phyloP scores from a whole-genome alignment of 306 rosid species.

The Castanea sativa region DNA sequence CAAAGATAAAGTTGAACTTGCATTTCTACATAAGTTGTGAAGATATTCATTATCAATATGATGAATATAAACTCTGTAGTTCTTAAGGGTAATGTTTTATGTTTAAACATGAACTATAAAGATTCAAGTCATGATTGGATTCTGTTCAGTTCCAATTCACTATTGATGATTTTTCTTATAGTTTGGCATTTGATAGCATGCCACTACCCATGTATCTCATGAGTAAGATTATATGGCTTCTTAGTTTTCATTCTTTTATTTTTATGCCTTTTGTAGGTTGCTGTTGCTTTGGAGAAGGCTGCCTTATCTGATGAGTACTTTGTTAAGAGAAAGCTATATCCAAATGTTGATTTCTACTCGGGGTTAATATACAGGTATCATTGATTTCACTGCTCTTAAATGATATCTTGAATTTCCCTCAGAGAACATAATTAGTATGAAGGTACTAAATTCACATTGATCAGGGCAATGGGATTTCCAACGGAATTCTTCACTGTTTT shows the following conservation, averaged over 20 bases:
- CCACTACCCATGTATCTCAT: neutral
- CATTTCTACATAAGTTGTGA: neutral
- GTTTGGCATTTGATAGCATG: neutral
- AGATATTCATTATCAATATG: neutral
- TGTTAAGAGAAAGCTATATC: constrained; percentile 84
- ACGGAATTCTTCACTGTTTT: constrained; percentile 78
- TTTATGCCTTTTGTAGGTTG: constrained; percentile 50
- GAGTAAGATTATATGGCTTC: neutral
- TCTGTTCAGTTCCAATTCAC: neutral
- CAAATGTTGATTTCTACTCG: constrained; percentile 92
- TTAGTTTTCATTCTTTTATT: neutral
- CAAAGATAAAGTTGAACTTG: neutral
- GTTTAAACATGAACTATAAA: neutral
- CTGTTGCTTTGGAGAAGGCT: constrained; percentile 83
- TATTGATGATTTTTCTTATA: neutral
- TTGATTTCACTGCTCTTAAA: neutral
- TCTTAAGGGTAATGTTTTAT: neutral
- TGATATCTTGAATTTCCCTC: neutral
- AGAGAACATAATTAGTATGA: neutral
- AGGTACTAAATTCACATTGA: constrained; percentile 3
- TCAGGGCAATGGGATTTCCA: constrained; percentile 96
- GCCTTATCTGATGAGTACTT: constrained; percentile 86
- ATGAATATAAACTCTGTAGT: neutral
- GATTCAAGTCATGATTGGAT: neutral
- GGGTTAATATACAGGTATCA: constrained; percentile 71